Conservation (phyloP, 2,329 filamentous ascomycete genomes). For the Xylariaceae sp. region DNA sequence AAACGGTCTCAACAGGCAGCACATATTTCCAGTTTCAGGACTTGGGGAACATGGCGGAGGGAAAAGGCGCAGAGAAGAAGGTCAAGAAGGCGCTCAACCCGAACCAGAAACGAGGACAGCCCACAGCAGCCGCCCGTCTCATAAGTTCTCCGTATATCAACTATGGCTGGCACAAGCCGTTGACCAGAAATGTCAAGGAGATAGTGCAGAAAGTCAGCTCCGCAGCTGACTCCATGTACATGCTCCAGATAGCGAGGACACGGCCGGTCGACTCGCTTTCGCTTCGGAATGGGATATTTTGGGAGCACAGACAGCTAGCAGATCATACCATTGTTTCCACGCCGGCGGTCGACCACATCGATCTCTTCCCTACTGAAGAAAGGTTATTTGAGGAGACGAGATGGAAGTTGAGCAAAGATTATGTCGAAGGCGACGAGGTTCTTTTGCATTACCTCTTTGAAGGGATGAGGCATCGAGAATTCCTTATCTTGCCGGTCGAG, state of each 20-base stretch:
- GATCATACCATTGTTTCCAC: slow-evolving; percentile 20
- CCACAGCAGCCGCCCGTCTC: slow-evolving; percentile 21
- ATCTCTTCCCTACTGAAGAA: slow-evolving; percentile 18
- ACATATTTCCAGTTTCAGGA: background rate
- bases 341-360: slow-evolving; percentile 19
- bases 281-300: slow-evolving; percentile 25
- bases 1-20: background rate
- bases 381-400: slow-evolving; percentile 7
- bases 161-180: slow-evolving; percentile 24
- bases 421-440: background rate
- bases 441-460: slow-evolving; percentile 23
- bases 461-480: slow-evolving; percentile 21
- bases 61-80: background rate
- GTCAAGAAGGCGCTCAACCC: slow-evolving; percentile 1
- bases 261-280: slow-evolving; percentile 15
- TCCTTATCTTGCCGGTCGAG: slow-evolving; percentile 21
- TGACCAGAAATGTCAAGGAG: slow-evolving; percentile 15
- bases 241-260: slow-evolving; percentile 20
- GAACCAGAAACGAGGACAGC: slow-evolving; percentile 12
- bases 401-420: slow-evolving; percentile 5
- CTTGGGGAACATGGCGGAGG: slow-evolving; percentile 5
- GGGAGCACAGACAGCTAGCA: slow-evolving; percentile 24
- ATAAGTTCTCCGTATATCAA: slow-evolving; percentile 20
- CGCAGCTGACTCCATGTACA: slow-evolving; percentile 21
- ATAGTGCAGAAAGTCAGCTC: slow-evolving; percentile 7